These are phyloP conservation scores for Paecilomyces sp. DNA, from an alignment of 2,329 filamentous ascomycete genomes.

Conservation along the genomic window DNA sequence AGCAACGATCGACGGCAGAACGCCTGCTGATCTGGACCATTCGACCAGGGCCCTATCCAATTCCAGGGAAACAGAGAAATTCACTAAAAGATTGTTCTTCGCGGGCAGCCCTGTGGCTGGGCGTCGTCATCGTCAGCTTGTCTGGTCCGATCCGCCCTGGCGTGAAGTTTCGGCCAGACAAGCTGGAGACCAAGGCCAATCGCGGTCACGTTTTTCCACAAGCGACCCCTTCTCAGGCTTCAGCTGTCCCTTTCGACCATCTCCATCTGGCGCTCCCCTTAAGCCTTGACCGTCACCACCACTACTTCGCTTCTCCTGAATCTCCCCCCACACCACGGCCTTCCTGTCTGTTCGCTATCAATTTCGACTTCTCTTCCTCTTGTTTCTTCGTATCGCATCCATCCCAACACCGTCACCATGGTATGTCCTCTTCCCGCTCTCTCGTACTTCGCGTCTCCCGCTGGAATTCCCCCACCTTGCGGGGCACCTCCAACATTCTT, in stretches of 20 bases:
- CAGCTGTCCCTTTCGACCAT: not conserved
- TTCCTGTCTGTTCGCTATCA: conserved; percentile 9
- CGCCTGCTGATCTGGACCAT: not conserved
- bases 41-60: not conserved
- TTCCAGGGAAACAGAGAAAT: not conserved
- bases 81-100: no score
- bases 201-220: not conserved
- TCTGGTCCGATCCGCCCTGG: not conserved
- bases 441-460: conserved; percentile 5
- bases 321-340: conserved; percentile 10
- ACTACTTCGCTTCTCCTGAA: conserved; percentile 10
- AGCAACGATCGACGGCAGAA: not conserved
- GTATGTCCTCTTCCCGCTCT: conserved; percentile 12
- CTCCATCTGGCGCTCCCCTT: conserved; percentile 1
- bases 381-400: conserved; percentile 2
- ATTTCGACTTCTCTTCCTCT: conserved; percentile 2
- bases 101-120: not conserved
- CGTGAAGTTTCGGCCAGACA: not conserved
- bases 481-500: conserved; percentile 1
- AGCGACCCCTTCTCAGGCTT: not conserved
- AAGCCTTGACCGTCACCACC: conserved; percentile 4
- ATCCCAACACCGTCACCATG: conserved; percentile 20
- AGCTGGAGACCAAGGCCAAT: not conserved
- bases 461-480: conserved; percentile 19
- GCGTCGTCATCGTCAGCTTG: not conserved